A percentile compares a stretch with the other conserved stretches of the same genome.
Evolutionary conservation across 169 alveolate genomes (phyloP).

Genomic region (Cryptosporidium bovis): DNA sequence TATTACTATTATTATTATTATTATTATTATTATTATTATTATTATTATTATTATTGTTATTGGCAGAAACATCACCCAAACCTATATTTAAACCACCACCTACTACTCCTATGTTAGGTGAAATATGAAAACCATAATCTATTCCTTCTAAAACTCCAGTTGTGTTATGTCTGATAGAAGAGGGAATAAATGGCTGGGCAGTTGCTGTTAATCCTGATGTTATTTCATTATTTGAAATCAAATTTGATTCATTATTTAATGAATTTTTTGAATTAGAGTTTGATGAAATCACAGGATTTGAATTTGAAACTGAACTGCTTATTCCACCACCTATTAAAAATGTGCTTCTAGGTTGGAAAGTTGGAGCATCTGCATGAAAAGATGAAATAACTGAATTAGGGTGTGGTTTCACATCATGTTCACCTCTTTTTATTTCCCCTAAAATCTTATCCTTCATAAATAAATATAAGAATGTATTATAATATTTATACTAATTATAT

Average conservation of each 20-base stretch:
- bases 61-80: slow-evolving; percentile 1
- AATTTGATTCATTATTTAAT: too few species aligned
- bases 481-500: not conserved
- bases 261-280: not conserved
- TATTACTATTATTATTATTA: too few species aligned
- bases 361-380: slow-evolving; percentile 75
- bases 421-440: slow-evolving; percentile 36
- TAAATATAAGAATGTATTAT: not conserved
- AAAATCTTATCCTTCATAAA: slow-evolving; percentile 65
- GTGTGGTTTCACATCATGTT: slow-evolving; percentile 40
- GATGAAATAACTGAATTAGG: slow-evolving; percentile 28
- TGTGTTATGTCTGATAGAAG: slow-evolving; percentile 60
- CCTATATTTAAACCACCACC: not conserved
- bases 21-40: too few species aligned
- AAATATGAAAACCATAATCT: not conserved
- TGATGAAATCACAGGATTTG: not conserved
- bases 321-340: not conserved
- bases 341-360: slow-evolving; percentile 57
- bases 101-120: slow-evolving; percentile 10
- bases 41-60: too few species aligned
- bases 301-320: not conserved
- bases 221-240: slow-evolving; percentile 7
- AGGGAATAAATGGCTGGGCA: slow-evolving; percentile 72
- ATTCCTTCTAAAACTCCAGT: not conserved
- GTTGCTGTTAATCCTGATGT: slow-evolving; percentile 52